Evolutionary conservation across 2,329 filamentous ascomycete genomes (phyloP).

Genomic region (Botrytis byssoidea): DNA sequence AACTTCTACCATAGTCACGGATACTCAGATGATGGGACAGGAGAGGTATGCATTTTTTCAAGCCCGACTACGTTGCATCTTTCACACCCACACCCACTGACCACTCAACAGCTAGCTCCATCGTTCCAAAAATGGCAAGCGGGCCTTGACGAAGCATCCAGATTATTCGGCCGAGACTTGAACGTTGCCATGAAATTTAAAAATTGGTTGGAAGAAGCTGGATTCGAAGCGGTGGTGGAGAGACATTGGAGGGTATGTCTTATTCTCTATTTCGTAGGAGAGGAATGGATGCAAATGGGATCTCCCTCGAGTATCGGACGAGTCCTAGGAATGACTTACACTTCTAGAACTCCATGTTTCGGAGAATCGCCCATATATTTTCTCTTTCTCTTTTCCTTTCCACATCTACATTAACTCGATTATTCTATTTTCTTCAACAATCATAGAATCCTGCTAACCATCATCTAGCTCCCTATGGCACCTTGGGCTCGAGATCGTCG

Average conservation of each 20-base stretch:
- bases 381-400: background rate
- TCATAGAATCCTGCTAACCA: background rate
- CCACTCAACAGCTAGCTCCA: conserved; percentile 11
- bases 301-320: background rate
- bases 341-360: background rate
- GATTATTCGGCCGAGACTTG: conserved; percentile 39
- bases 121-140: conserved; percentile 28
- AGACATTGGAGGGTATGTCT: conserved; percentile 8
- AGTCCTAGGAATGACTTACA: too few species aligned
- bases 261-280: background rate
- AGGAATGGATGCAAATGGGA: background rate
- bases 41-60: background rate
- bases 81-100: background rate
- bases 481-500: conserved; percentile 44
- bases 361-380: background rate
- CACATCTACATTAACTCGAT: background rate
- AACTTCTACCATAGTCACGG: background rate
- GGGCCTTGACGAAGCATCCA: conserved; percentile 34
- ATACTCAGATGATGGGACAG: conserved; percentile 12
- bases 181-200: conserved; percentile 26
- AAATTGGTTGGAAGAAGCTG: conserved; percentile 39
- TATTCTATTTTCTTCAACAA: background rate
- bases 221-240: conserved; percentile 39
- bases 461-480: conserved; percentile 23
- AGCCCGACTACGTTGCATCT: background rate